These are phyloP conservation scores for Agrocybe chaxingu DNA, from an alignment of 768 basidiomycete species.

Conservation along the genomic window DNA sequence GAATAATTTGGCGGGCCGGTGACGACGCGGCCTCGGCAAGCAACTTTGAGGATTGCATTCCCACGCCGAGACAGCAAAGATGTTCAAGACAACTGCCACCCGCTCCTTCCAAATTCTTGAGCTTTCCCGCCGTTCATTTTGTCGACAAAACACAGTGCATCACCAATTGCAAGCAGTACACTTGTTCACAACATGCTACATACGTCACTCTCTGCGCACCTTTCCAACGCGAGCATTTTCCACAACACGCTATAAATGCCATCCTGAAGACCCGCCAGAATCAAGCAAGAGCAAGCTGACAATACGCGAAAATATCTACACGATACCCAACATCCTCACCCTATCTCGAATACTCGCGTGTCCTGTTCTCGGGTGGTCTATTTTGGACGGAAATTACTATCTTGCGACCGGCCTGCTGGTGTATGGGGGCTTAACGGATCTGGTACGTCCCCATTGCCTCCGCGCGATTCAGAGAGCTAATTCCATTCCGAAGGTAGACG, in stretches of 20 bases:
- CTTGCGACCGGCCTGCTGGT: constrained; percentile 81
- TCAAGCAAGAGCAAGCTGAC: constrained; percentile 26
- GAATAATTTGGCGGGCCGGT: not conserved
- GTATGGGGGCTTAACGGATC: constrained; percentile 90
- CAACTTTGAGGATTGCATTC: constrained; percentile 1
- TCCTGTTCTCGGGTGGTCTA: constrained; percentile 89
- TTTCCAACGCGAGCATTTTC: constrained; percentile 14
- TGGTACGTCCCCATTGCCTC: constrained; percentile 48
- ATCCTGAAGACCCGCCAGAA: constrained; percentile 9
- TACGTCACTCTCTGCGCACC: not conserved
- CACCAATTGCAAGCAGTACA: not conserved
- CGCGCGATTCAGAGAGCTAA: not conserved
- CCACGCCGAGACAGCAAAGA: constrained; percentile 10
- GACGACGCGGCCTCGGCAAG: not conserved
- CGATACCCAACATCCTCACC: constrained; percentile 88
- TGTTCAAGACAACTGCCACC: constrained; percentile 20
- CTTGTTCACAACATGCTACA: not conserved
- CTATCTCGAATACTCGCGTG: constrained; percentile 84
- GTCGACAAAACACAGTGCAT: not conserved
- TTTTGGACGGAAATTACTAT: constrained; percentile 75
- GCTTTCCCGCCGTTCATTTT: constrained; percentile 6
- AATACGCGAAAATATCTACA: constrained; percentile 88
- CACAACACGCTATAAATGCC: constrained; percentile 16
- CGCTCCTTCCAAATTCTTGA: constrained; percentile 14
- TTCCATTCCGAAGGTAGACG: constrained; percentile 65